Evolutionary conservation across 2,329 filamentous ascomycete genomes (phyloP), one percentile per base, ranked within the genome.

Genomic region (Colletotrichum theobromicola): DNA sequence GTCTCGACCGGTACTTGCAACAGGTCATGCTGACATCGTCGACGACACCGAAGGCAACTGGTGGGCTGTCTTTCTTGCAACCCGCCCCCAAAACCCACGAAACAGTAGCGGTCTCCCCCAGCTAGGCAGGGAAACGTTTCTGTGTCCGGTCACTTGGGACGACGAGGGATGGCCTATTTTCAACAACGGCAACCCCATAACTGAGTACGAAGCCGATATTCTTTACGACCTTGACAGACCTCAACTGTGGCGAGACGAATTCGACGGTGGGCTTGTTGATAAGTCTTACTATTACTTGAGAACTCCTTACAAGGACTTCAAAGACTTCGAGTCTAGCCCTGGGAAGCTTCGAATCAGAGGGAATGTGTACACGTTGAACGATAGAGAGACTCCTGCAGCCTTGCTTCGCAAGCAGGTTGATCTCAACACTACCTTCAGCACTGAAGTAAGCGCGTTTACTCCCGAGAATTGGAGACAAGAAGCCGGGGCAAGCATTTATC

Each of bases 31-130:
- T 16, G 75, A 76, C n/a, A 73, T 76, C 2, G 69, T 75, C 21
- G 30, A 76, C 2, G 73, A 62, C 32, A 46, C 21, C 18, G 62
- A 76, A 15, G 75, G 75, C 2, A 66, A 65, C 8, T 76, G 75
- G 75, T 76, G 75, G 75, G 75, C 75, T 3, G 75, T 75, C 7
- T 76, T 76, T 34, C 75, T 76, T 7, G 75, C 75, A 16, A 70
- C 58, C 7, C 69, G 75, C 2, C 75, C 75, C 2, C 75, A 75
- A 24, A 70, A 76, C 37, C 75, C 73, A 4, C 67, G 46, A 3
- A 75, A 76, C 37, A 55, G 57, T 6, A 60, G 30, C 2, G 75
- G 75, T 9, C 46, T 66, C 7, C 75, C 75, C 15, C 75, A 76
- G 37, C 73, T 76, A 5, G 75, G 75, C 12, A 70, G 75, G 1